Percentiles rank a stretch among this genome's conserved stretches.
Evolutionary conservation across 305 asterid species (phyloP).

Genomic region (Fraxinus platypoda): DNA sequence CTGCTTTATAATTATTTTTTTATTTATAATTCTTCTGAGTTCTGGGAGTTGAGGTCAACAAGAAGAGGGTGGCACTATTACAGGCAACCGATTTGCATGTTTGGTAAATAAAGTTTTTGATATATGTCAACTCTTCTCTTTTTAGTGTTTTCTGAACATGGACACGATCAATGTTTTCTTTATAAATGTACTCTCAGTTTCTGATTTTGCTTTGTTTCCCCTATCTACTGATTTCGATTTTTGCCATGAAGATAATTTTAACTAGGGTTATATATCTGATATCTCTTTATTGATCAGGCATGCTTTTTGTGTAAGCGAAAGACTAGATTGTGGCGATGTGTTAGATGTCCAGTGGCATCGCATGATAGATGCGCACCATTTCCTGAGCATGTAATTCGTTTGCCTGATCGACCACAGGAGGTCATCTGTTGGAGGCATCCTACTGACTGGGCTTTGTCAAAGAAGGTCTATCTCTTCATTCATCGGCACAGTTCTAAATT

Average conservation of each 20-base stretch:
- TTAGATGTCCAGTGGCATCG: conserved; percentile 65
- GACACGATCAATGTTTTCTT: conserved; percentile 1
- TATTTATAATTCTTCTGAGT: background rate
- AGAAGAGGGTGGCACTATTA: background rate
- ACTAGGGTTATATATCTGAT: conserved; percentile 9
- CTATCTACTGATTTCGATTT: no score
- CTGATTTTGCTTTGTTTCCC: background rate
- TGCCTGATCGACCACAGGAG: conserved; percentile 64
- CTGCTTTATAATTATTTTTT: background rate
- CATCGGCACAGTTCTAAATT: conserved; percentile 19
- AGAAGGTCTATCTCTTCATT: conserved; percentile 54
- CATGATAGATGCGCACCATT: conserved; percentile 86
- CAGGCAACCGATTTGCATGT: background rate
- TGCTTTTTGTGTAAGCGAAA: conserved; percentile 79
- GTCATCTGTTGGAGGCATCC: conserved; percentile 87
- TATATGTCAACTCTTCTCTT: background rate
- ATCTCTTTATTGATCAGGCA: conserved; percentile 48
- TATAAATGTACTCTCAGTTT: conserved; percentile 1
- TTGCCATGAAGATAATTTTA: background rate
- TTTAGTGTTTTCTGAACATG: background rate
- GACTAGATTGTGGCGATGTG: conserved; percentile 68
- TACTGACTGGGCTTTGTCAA: conserved; percentile 37
- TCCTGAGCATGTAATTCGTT: conserved; percentile 59
- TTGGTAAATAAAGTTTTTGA: background rate
- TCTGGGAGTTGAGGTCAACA: background rate